phyloP scores from a whole-genome alignment of 768 basidiomycete genomes.

The Tylopilus balloui region DNA sequence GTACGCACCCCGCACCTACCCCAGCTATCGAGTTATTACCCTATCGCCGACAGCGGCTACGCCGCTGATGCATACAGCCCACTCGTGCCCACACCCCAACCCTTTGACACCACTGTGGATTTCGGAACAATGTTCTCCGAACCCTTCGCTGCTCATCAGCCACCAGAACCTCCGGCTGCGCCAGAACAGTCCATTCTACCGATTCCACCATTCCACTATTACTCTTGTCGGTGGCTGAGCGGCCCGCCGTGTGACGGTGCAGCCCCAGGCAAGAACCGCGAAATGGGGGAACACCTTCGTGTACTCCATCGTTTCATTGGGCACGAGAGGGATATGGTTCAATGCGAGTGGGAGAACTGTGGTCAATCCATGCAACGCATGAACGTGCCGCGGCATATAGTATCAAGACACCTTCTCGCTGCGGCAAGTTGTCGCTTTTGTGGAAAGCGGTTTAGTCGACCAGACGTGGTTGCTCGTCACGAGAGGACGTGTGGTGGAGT shows the following conservation, averaged over 20 bases:
- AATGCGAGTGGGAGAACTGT: slow-evolving; percentile 25
- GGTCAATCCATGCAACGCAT: slow-evolving; percentile 25
- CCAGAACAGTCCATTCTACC: slow-evolving; percentile 2
- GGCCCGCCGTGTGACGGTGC: slow-evolving; percentile 20
- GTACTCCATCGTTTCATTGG: slow-evolving; percentile 20
- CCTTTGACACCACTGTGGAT: background rate
- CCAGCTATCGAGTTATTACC: background rate
- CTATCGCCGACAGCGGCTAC: background rate
- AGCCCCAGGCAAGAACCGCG: slow-evolving; percentile 29
- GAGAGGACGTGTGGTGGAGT: slow-evolving; percentile 19
- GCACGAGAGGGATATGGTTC: slow-evolving; percentile 25
- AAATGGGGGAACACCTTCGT: slow-evolving; percentile 28
- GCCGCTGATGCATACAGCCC: background rate
- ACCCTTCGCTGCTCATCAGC: slow-evolving; percentile 4
- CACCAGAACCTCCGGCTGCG: slow-evolving; percentile 13
- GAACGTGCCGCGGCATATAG: slow-evolving; percentile 29
- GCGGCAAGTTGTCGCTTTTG: slow-evolving; percentile 23
- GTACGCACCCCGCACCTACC: background rate
- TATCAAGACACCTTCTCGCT: slow-evolving; percentile 26
- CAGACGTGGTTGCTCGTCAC: slow-evolving; percentile 27
- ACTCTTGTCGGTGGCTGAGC: slow-evolving; percentile 22
- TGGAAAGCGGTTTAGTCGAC: slow-evolving; percentile 22
- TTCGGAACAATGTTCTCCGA: background rate
- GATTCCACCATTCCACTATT: slow-evolving; percentile 5
- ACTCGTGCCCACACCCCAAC: background rate